A percentile compares a stretch with the other conserved stretches of the same genome.
phyloP scores from a whole-genome alignment of 106 monocot genomes.

The Vanilla planifolia region DNA sequence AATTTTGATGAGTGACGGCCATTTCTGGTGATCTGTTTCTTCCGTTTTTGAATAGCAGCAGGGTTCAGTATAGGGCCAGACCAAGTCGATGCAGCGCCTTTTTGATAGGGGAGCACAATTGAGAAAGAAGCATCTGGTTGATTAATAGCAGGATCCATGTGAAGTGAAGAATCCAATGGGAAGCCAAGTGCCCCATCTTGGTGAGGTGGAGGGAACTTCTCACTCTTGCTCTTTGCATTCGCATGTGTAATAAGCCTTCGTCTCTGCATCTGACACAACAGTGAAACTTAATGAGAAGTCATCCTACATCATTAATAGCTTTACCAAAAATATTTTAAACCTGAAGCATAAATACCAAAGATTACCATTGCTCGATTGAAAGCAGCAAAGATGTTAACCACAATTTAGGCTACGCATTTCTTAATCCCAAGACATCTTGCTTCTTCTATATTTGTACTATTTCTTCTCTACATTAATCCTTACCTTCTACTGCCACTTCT shows the following conservation, averaged over 20 bases:
- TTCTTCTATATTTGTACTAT: too few species aligned
- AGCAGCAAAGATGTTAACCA: too few species aligned
- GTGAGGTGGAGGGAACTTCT: slow-evolving; percentile 93
- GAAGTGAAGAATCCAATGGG: slow-evolving; percentile 67
- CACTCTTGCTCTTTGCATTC: slow-evolving; percentile 94
- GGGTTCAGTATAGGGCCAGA: slow-evolving; percentile 1
- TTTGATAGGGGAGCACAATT: slow-evolving; percentile 43
- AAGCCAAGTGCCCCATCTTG: slow-evolving; percentile 82
- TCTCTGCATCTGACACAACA: slow-evolving; percentile 28
- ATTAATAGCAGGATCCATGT: slow-evolving; percentile 43
- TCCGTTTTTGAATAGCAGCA: not conserved
- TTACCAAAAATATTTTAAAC: too few species aligned
- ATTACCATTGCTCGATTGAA: too few species aligned
- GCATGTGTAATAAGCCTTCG: slow-evolving; percentile 67
- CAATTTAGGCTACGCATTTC: too few species aligned
- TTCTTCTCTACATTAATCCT: too few species aligned
- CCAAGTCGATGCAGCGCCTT: slow-evolving; percentile 2
- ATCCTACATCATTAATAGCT: too few species aligned
- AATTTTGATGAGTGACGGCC: slow-evolving; percentile 4
- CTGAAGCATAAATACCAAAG: too few species aligned
- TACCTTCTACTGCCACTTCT: too few species aligned
- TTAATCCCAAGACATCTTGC: too few species aligned
- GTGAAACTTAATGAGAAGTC: not conserved
- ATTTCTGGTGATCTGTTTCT: not conserved
- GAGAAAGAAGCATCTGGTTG: slow-evolving; percentile 51